Base-by-base conservation (phyloP, 129 eudicot species). In the Cynara cardunculus region DNA sequence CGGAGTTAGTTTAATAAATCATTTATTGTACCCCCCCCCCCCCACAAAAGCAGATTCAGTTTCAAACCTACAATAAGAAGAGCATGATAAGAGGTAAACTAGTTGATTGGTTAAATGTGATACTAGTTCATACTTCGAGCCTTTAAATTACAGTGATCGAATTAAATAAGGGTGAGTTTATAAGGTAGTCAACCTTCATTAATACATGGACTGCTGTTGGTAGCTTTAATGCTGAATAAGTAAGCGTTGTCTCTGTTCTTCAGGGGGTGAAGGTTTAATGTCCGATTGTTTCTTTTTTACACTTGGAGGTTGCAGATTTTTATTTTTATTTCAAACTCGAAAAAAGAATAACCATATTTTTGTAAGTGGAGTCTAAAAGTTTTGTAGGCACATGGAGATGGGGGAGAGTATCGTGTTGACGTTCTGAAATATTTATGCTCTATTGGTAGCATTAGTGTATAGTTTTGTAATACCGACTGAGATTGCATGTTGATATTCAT, bases 241-340 rank as follows among this genome's bases (percentile, higher is more conserved):
- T 34, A 4, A 78, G 9, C 12, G 12, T 49, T 26, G 61, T 78
- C 12, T 78, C 53, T 41, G 28, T 39, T 72, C 53, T 72, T 37
- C 30, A 18, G 73, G 72, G 46, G 16, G 4, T 46, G 69, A 74
- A 82, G 49, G 34, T 67, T 30, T 19, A 11, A 10, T 44, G 41
- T 4, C 69, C 44, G 75, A 46, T 39, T 74, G 75, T 30, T 81
- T 67, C 12, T 71, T 49, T 81, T 73, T 14, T 3, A 56, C 31
- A 16, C 13, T 56, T 71, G 25, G 35, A 56, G 56, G 69, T 28
- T 56, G 46, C 69, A 80, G n/a, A 31, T 11, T 53, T 53, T 34
- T 12, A 18, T 25, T 9, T 71, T 72, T 35, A 7, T 7, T 46
- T 10, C 7, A 59, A 56, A 5, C 31, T 30, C 4, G 53, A 6